phyloP scores from a whole-genome alignment of 257 asterid genomes.

The Cruciata laevipes region DNA sequence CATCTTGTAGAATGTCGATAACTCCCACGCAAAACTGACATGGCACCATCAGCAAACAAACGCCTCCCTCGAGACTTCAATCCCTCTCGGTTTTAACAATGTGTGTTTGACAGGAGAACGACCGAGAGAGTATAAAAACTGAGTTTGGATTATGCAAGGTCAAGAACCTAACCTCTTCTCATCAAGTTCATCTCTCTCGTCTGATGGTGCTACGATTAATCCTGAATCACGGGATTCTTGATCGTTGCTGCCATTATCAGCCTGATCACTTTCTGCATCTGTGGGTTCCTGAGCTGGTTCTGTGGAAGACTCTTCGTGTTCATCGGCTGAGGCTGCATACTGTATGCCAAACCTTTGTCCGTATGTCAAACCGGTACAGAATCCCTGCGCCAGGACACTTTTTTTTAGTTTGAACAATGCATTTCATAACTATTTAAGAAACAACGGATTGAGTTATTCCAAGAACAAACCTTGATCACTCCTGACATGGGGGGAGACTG shows the following conservation, averaged over 20 bases:
- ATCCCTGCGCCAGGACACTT: constrained; percentile 41
- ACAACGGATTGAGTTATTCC: background rate
- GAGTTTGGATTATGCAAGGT: background rate
- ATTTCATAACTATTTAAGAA: background rate
- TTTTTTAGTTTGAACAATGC: background rate
- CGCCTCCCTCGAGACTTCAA: background rate
- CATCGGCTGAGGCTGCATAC: constrained; percentile 30
- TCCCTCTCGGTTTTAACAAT: background rate
- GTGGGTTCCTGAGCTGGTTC: constrained; percentile 28
- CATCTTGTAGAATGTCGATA: background rate
- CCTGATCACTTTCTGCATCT: constrained; percentile 17
- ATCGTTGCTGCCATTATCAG: constrained; percentile 22
- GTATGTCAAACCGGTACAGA: constrained; percentile 79
- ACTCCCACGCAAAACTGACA: background rate
- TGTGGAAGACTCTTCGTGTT: constrained; percentile 37
- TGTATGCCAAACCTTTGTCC: constrained; percentile 82
- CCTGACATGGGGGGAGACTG: constrained; percentile 38
- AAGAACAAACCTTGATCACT: constrained; percentile 58
- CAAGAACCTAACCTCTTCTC: constrained; percentile 2
- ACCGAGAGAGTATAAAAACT: background rate
- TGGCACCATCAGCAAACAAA: background rate
- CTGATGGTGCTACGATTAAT: constrained; percentile 11
- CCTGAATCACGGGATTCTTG: constrained; percentile 14
- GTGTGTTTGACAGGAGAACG: background rate
- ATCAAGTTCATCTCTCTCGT: constrained; percentile 2